A percentile compares a stretch with the other conserved stretches of the same genome.
These are phyloP conservation scores for Trichoderma sp. DNA, from an alignment of 2,329 filamentous ascomycete genomes.

Conservation along the genomic window DNA sequence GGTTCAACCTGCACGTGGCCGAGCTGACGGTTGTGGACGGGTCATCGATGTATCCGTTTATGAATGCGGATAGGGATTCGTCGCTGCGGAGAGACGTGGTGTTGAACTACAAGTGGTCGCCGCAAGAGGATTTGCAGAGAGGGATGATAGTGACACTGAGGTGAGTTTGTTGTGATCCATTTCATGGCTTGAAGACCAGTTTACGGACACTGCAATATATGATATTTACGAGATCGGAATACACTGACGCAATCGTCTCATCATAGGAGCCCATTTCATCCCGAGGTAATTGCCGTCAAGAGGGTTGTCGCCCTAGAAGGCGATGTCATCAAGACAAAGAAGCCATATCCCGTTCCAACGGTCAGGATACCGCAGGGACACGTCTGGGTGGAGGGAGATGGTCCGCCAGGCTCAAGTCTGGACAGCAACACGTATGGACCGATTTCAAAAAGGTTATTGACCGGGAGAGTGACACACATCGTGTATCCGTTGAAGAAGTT, in stretches of 20 bases:
- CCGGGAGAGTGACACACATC: constrained; percentile 72
- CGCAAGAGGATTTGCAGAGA: constrained; percentile 59
- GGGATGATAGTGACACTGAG: constrained; percentile 76
- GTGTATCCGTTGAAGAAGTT: constrained; percentile 67
- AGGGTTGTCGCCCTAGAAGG: constrained; percentile 79
- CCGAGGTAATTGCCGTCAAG: constrained; percentile 74
- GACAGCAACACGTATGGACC: constrained; percentile 94
- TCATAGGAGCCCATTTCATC: constrained; percentile 67
- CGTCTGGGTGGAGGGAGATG: constrained; percentile 95
- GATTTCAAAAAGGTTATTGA: constrained; percentile 72
- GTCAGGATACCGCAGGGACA: constrained; percentile 77
- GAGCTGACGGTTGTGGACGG: constrained; percentile 60
- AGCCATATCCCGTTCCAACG: constrained; percentile 57
- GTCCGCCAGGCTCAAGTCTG: constrained; percentile 64
- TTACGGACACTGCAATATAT: not conserved
- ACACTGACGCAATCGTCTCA: not conserved
- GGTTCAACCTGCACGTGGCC: constrained; percentile 62
- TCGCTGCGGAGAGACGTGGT: constrained; percentile 57
- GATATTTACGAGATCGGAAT: not conserved
- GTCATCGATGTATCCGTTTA: constrained; percentile 73
- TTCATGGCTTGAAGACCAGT: not conserved
- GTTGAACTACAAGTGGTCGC: constrained; percentile 59
- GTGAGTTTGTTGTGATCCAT: constrained; percentile 42
- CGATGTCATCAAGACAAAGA: constrained; percentile 69
- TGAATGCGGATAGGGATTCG: constrained; percentile 67